A percentile compares a stretch with the other conserved stretches of the same genome.
phyloP scores from a whole-genome alignment of 2,329 filamentous ascomycete species.

The Fusarium fracticaudum region DNA sequence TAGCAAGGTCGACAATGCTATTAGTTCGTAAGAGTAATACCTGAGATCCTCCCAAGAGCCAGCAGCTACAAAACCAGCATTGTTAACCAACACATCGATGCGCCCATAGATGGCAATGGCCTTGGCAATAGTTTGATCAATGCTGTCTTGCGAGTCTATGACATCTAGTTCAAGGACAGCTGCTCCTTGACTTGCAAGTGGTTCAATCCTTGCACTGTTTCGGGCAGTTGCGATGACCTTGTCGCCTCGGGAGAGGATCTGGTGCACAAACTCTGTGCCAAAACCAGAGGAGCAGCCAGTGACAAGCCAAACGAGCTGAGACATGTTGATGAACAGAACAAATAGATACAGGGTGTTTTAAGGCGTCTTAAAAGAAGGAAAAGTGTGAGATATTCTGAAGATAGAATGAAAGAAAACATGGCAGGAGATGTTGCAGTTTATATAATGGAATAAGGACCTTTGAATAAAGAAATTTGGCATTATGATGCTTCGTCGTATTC shows the following conservation, averaged over 20 bases:
- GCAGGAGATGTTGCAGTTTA: not conserved
- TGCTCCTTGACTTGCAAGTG: not conserved
- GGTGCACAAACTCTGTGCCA: constrained; percentile 36
- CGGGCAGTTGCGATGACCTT: constrained; percentile 46
- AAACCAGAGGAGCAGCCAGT: constrained; percentile 49
- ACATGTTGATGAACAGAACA: constrained; percentile 22
- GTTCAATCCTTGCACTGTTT: constrained; percentile 34
- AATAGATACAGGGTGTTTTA: too few species aligned
- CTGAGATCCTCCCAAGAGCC: constrained; percentile 45
- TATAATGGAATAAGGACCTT: not conserved
- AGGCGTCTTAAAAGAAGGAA: too few species aligned
- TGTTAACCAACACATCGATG: constrained; percentile 49
- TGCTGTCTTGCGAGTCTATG: constrained; percentile 17
- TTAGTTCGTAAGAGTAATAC: constrained; percentile 13
- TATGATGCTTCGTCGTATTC: too few species aligned
- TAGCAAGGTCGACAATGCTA: not conserved
- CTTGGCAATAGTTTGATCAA: constrained; percentile 35
- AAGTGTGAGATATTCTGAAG: accelerated
- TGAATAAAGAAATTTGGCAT: not conserved
- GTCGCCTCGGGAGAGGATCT: constrained; percentile 43
- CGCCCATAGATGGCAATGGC: constrained; percentile 46
- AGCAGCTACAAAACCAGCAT: constrained; percentile 45
- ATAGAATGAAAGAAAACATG: too few species aligned
- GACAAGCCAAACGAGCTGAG: constrained; percentile 46
- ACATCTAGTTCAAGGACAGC: constrained; percentile 45